Base-by-base conservation (phyloP, 2,329 filamentous ascomycete genomes). In the Exophiala viscosa region DNA sequence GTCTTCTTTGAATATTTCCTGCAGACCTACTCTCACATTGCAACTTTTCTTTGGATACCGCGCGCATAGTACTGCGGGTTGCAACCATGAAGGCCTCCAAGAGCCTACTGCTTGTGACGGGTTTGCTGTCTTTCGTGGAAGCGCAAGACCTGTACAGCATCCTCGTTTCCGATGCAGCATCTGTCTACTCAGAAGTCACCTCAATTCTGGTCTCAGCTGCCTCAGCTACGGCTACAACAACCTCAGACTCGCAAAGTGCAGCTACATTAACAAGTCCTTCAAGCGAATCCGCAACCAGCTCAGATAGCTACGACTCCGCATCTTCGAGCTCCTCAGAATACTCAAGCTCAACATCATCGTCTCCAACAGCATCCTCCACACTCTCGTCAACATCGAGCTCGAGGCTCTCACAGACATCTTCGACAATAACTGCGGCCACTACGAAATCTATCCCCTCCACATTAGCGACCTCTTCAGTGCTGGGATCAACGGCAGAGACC, bases 101-200 rank as follows among this genome's bases (percentile, higher is more conserved):
- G 39, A 10, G 39, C 20, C 36, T 43, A 38, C 23, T 57, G 34
- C 34, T 52, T 36, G 36, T 33, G 39, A 41, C 46, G 42, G 17
- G 34, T 34, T 39, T 45, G 34, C 32, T 47, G 2, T 5, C 38
- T 13, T 23, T 46, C 14, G 38, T 45, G 9, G 40, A 53, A 17
- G 47, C 56, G 28, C 56, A 59, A 39, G 31, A 42, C 38, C 44
- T 50, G 8, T 33, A 59, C 4, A 51, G 49, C 38, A 20, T 54
- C 7, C 49, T 62, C 17, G 53, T 59, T 14, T 62, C 58, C 3
- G 60, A 62, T 28, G 58, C 55, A 45, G 45, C 42, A 18, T 59
- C 55, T n/a, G 50, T 60, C 31, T 62, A 55, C 40, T 59, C 60
- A 33, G 47, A 55, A 40, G 58, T 58, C 23, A 62, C 54, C n/a